Conservation (phyloP, 2,329 filamentous ascomycete species). For the Diaporthe destruens region DNA sequence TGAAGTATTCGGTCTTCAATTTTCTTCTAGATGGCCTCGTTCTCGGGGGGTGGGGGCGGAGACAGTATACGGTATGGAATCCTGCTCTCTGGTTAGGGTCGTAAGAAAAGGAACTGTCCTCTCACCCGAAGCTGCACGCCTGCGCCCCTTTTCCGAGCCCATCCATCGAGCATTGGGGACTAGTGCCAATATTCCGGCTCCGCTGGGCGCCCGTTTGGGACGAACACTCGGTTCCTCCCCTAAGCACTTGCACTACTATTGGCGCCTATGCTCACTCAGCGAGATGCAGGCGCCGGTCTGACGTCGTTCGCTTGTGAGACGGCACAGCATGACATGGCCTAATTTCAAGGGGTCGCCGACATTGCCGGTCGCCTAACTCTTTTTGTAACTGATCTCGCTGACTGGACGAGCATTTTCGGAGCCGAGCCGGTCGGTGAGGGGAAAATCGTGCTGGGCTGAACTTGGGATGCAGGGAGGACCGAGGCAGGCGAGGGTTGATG, state of each 20-base stretch:
- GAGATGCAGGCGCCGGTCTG: conserved; percentile 30
- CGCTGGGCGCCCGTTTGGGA: conserved; percentile 8
- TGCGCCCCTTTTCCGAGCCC: conserved; percentile 18
- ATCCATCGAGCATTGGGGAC: not conserved
- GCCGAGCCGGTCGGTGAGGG: not conserved
- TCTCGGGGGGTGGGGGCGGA: not conserved
- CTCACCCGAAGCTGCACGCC: not conserved
- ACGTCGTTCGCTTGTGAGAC: conserved; percentile 16
- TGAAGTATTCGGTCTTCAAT: no score
- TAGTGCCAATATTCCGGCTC: conserved; percentile 2
- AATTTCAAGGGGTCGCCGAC: conserved; percentile 8
- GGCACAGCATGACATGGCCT: conserved; percentile 14
- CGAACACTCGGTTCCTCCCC: conserved; percentile 5
- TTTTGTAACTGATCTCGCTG: not conserved
- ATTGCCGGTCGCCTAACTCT: conserved; percentile 3
- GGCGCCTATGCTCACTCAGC: conserved; percentile 16
- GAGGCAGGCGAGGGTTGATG: not conserved
- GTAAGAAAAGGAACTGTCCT: not conserved
- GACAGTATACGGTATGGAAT: no score
- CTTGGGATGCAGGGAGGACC: not conserved
- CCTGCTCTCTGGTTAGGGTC: not conserved
- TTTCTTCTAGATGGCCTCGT: no score
- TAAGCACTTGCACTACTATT: conserved; percentile 15
- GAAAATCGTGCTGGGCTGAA: not conserved
- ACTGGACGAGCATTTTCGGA: not conserved